These are phyloP conservation scores for Nakazawaea ernobii DNA, from an alignment of 805 yeast species.

Conservation along the genomic window DNA sequence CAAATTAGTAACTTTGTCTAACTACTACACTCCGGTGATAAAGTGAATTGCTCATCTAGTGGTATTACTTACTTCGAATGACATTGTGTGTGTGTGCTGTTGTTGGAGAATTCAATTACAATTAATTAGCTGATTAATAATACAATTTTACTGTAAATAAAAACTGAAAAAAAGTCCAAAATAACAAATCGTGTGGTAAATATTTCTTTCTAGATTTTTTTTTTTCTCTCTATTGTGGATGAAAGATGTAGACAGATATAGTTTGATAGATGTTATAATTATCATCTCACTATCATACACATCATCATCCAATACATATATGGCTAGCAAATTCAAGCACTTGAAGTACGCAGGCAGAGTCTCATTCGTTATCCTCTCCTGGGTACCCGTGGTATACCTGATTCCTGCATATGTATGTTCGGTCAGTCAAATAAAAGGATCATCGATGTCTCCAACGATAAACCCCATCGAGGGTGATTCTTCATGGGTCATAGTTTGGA, in stretches of 20 bases:
- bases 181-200: not conserved
- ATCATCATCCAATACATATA: no score
- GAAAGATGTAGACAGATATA: no score
- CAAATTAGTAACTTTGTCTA: not conserved
- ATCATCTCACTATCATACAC: no score
- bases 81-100: not conserved
- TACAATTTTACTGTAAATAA: not conserved
- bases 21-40: not conserved
- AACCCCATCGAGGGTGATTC: slow-evolving; percentile 53
- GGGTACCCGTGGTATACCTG: slow-evolving; percentile 78
- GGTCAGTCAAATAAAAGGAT: slow-evolving; percentile 70
- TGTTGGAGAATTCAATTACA: not conserved
- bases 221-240: not conserved
- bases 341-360: slow-evolving; percentile 24
- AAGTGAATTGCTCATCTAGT: no score
- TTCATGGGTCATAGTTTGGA: slow-evolving; percentile 68
- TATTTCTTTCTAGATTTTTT: not conserved
- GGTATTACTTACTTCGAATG: slow-evolving; percentile 13
- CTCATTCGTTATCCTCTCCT: slow-evolving; percentile 40
- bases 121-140: not conserved
- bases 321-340: not conserved
- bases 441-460: slow-evolving; percentile 85
- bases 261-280: no score
- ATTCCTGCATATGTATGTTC: slow-evolving; percentile 66
- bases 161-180: not conserved